These are phyloP conservation scores for Xerocomellus dryophilus DNA, from an alignment of 768 basidiomycete species.

Conservation along the genomic window DNA sequence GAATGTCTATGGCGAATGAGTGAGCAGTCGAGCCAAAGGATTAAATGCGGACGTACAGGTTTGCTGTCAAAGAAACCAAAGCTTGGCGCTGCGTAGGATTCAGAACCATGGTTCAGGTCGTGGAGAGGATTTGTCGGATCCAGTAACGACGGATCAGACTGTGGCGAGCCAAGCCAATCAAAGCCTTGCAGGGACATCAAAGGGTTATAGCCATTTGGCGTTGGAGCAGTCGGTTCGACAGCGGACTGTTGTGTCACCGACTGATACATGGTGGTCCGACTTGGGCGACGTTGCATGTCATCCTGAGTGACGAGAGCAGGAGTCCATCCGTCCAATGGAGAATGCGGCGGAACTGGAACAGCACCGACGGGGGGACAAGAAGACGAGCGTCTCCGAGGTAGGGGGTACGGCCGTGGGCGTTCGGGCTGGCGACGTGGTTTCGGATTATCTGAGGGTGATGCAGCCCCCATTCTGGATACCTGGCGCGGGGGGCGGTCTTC, in stretches of 20 bases:
- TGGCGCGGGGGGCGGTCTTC: slow-evolving; percentile 14
- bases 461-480: slow-evolving; percentile 2
- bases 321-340: slow-evolving; percentile 15
- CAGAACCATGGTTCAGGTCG: slow-evolving; percentile 1
- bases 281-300: slow-evolving; percentile 36
- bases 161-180: slow-evolving; percentile 17
- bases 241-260: slow-evolving; percentile 18
- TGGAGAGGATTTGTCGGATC: slow-evolving; percentile 1
- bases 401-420: slow-evolving; percentile 25
- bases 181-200: neutral
- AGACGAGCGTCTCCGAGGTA: slow-evolving; percentile 36
- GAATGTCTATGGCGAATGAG: neutral
- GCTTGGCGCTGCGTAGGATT: neutral
- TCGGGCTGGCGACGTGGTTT: slow-evolving; percentile 10
- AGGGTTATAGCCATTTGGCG: neutral
- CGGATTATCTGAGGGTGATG: neutral
- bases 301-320: slow-evolving; percentile 28
- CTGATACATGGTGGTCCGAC: slow-evolving; percentile 35
- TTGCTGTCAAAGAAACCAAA: slow-evolving; percentile 8
- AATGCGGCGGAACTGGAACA: slow-evolving; percentile 23
- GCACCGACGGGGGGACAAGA: slow-evolving; percentile 42
- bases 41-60: slow-evolving; percentile 12
- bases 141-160: neutral
- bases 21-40: neutral
- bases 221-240: slow-evolving; percentile 5